Percentiles rank a stretch among this genome's conserved stretches.
Evolutionary conservation across 352 stramenopile genomes (phyloP).

Genomic region (Thraustotheca clavata): DNA sequence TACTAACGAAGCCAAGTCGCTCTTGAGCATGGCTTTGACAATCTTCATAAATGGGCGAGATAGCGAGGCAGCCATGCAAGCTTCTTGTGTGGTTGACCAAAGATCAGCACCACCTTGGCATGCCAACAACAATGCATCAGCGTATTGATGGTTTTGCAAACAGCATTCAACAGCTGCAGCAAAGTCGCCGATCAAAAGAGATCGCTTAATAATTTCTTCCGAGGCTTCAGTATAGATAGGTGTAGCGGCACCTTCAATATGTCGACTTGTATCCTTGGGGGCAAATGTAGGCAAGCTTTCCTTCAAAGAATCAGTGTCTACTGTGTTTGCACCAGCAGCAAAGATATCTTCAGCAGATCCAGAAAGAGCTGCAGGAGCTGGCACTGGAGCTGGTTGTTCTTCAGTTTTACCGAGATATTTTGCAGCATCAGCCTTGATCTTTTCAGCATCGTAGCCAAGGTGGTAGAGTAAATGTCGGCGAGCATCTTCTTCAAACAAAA

Average conservation of each 20-base stretch:
- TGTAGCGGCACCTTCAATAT: conserved; percentile 45
- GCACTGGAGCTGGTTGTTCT: conserved; percentile 23
- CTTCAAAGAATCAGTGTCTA: conserved; percentile 27
- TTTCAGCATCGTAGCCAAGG: conserved; percentile 90
- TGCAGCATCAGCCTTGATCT: conserved; percentile 80
- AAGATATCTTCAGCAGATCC: conserved; percentile 42
- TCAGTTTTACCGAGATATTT: conserved; percentile 60
- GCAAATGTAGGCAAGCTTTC: conserved; percentile 42
- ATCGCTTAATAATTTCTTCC: conserved; percentile 90
- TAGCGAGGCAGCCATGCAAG: conserved; percentile 88
- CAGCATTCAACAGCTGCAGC: conserved; percentile 96
- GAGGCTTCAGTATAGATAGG: conserved; percentile 85
- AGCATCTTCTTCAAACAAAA: conserved; percentile 92
- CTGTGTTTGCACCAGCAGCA: conserved; percentile 21
- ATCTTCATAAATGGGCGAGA: conserved; percentile 93
- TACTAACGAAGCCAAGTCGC: conserved; percentile 75
- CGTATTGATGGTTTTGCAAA: conserved; percentile 92
- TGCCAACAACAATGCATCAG: conserved; percentile 92
- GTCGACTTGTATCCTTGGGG: conserved; percentile 53
- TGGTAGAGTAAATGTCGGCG: conserved; percentile 91
- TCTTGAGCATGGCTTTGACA: conserved; percentile 94
- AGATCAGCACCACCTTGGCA: conserved; percentile 91
- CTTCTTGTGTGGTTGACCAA: conserved; percentile 92
- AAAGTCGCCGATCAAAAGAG: conserved; percentile 97
- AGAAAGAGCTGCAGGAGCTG: conserved; percentile 21